A percentile compares a stretch with the other conserved stretches of the same genome.
These are phyloP conservation scores for Entomophthora muscae DNA, from an alignment of 371 early-diverging fungal species.

Conservation along the genomic window DNA sequence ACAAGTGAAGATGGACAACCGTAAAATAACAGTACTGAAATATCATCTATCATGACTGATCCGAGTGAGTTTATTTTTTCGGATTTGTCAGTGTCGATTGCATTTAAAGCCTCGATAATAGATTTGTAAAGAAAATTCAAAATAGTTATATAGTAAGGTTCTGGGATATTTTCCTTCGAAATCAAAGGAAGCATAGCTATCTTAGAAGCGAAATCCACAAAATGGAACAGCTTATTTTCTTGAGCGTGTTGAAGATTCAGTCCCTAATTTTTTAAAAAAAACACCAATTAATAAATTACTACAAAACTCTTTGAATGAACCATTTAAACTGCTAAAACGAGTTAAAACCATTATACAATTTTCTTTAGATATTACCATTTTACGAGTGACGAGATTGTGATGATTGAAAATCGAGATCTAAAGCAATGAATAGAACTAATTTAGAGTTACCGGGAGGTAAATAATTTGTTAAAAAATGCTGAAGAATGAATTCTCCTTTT, in stretches of 20 bases:
- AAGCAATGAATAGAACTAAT: not conserved
- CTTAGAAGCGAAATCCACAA: not conserved
- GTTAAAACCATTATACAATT: too few species aligned
- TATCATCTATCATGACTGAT: not conserved
- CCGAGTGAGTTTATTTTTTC: not conserved
- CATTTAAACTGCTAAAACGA: too few species aligned
- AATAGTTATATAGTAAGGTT: not conserved
- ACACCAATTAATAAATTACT: too few species aligned
- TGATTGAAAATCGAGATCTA: not conserved
- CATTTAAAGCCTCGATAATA: not conserved
- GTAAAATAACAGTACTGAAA: not conserved
- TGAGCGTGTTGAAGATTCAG: not conserved
- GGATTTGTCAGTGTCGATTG: not conserved
- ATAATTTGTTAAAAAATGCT: not conserved
- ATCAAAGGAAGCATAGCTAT: not conserved
- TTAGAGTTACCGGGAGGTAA: not conserved
- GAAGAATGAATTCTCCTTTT: not conserved
- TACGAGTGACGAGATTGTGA: not conserved
- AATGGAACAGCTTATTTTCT: not conserved
- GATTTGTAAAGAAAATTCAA: not conserved
- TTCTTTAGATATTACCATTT: not conserved
- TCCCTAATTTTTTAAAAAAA: too few species aligned
- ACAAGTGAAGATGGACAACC: not conserved
- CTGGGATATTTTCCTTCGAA: not conserved
- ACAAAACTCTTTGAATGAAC: too few species aligned